Evolutionary conservation across 2,329 filamentous ascomycete species (phyloP).

Genomic region (Paraphoma sp.): DNA sequence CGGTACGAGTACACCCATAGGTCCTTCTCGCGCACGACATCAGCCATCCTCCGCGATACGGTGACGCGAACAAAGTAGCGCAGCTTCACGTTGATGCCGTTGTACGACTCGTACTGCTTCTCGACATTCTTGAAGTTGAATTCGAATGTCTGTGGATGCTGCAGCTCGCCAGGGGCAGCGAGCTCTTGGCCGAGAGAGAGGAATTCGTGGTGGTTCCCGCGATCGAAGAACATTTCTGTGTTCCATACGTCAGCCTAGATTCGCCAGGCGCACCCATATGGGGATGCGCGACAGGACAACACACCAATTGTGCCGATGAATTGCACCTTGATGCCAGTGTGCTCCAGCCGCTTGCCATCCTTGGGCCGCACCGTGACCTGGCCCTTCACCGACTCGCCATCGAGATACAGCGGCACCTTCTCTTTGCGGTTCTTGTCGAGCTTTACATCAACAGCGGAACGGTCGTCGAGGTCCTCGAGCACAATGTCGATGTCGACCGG

Average conservation of each 20-base stretch:
- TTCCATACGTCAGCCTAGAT: conserved; percentile 15
- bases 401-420: conserved; percentile 95
- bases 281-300: conserved; percentile 14
- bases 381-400: conserved; percentile 97
- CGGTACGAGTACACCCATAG: conserved; percentile 99
- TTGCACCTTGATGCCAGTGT: conserved; percentile 99
- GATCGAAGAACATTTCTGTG: conserved; percentile 98
- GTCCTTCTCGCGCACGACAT: conserved; percentile 98
- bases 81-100: conserved; percentile 98
- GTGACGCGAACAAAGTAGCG: conserved; percentile 98
- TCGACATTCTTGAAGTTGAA: conserved; percentile 99
- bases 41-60: conserved; percentile 94
- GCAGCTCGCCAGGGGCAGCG: conserved; percentile 93
- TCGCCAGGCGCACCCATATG: background rate
- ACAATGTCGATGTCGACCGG: conserved; percentile 99
- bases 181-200: conserved; percentile 96
- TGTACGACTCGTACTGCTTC: conserved; percentile 99
- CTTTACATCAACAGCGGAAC: conserved; percentile 95
- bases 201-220: conserved; percentile 99
- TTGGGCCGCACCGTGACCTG: conserved; percentile 94
- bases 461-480: conserved; percentile 91
- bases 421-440: conserved; percentile 97
- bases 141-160: conserved; percentile 97
- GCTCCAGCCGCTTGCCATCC: conserved; percentile 96
- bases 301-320: conserved; percentile 98